These are phyloP conservation scores for Epichloe baconii DNA, from an alignment of 2,329 filamentous ascomycete species.

Conservation along the genomic window DNA sequence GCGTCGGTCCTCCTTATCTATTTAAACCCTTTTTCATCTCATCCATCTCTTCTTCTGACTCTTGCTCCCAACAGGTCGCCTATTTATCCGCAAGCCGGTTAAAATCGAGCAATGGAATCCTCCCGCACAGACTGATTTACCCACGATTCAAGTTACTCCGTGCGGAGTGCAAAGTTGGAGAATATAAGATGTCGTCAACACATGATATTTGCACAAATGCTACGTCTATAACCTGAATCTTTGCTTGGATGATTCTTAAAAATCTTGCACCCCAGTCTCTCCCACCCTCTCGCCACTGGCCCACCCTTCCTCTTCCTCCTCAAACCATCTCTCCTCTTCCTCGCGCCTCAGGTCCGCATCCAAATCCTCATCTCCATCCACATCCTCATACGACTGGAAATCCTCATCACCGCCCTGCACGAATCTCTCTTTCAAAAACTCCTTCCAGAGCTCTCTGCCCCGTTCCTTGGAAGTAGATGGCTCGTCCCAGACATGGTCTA, in stretches of 20 bases:
- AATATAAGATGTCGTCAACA: neutral
- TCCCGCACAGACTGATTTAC: neutral
- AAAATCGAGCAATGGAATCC: no score
- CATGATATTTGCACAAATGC: neutral
- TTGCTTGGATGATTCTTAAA: slow-evolving; percentile 29
- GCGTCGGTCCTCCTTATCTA: neutral
- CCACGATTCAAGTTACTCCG: neutral
- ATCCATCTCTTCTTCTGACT: no score
- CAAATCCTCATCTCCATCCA: slow-evolving; percentile 61
- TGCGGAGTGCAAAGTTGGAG: neutral
- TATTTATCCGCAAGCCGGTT: no score
- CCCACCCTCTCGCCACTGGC: slow-evolving; percentile 34
- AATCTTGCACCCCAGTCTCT: slow-evolving; percentile 63
- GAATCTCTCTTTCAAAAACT: slow-evolving; percentile 63
- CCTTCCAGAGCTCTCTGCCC: slow-evolving; percentile 54
- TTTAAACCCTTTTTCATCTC: slow-evolving; percentile 8
- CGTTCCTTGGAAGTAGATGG: slow-evolving; percentile 39
- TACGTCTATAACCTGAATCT: neutral
- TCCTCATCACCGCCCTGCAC: slow-evolving; percentile 61
- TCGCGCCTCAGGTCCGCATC: slow-evolving; percentile 51
- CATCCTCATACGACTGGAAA: slow-evolving; percentile 53
- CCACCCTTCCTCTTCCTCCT: slow-evolving; percentile 63
- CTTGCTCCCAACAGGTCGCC: no score
- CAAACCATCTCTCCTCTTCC: slow-evolving; percentile 64
- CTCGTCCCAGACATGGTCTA: slow-evolving; percentile 17